Evolutionary conservation across 2,329 filamentous ascomycete genomes (phyloP).

Genomic region (Nothophaeocryptopus gaeumannii): DNA sequence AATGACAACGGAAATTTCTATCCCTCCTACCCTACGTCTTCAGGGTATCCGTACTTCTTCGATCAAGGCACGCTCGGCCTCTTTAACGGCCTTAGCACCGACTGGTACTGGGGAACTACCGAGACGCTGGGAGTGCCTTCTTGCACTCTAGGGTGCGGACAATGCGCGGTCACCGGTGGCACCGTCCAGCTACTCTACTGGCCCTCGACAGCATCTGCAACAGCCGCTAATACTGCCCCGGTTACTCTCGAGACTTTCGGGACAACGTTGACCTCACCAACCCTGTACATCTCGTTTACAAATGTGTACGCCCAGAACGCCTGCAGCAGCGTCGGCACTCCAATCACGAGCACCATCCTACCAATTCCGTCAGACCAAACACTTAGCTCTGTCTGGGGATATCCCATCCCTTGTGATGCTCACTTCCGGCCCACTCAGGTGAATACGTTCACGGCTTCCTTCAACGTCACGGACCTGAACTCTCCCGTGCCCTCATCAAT

Average conservation of each 20-base stretch:
- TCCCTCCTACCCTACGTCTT: not conserved
- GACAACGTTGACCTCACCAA: constrained; percentile 26
- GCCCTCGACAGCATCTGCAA: constrained; percentile 14
- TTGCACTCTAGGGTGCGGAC: constrained; percentile 21
- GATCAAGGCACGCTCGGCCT: constrained; percentile 5
- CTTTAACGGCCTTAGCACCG: constrained; percentile 1
- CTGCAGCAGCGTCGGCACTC: constrained; percentile 15
- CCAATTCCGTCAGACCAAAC: constrained; percentile 16
- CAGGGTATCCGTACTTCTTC: not conserved
- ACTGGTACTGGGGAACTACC: constrained; percentile 17
- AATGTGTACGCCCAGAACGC: constrained; percentile 22
- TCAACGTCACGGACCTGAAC: constrained; percentile 17
- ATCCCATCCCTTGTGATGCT: constrained; percentile 7
- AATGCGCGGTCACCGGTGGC: constrained; percentile 23
- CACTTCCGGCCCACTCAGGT: constrained; percentile 7
- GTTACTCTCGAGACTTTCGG: constrained; percentile 17
- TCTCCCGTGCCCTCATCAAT: constrained; percentile 1
- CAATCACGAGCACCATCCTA: constrained; percentile 20
- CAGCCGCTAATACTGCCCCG: constrained; percentile 3
- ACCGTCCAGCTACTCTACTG: constrained; percentile 24
- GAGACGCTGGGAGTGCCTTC: constrained; percentile 12
- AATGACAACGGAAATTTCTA: not conserved
- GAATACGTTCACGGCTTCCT: constrained; percentile 15
- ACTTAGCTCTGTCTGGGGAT: constrained; percentile 17
- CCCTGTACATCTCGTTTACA: constrained; percentile 26